Conservation (phyloP, 257 asterid species). For the Paraleonurus japonicus region DNA sequence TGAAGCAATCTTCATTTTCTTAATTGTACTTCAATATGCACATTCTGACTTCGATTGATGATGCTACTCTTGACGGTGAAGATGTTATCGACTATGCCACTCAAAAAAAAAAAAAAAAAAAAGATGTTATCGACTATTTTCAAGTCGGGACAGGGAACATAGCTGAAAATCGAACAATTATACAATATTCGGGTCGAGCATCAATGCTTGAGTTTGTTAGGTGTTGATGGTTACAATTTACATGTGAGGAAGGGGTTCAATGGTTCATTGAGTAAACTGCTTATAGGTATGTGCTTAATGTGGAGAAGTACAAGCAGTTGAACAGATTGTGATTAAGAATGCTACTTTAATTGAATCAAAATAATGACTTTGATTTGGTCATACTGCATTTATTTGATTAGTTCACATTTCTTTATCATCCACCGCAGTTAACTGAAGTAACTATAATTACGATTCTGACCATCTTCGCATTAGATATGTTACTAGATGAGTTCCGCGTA, state of each 20-base stretch:
- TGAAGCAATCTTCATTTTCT: not conserved
- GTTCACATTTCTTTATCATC: not conserved
- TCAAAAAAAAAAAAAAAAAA: too few species aligned
- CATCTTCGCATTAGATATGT: not conserved
- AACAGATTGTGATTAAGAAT: not conserved
- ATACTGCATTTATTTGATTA: not conserved
- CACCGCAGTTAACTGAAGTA: not conserved
- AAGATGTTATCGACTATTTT: not conserved
- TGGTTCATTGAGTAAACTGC: not conserved
- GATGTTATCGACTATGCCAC: not conserved
- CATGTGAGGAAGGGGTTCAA: not conserved
- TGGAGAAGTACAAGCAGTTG: not conserved
- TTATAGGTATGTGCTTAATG: not conserved
- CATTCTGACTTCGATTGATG: not conserved
- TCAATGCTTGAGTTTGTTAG: too few species aligned
- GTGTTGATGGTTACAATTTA: not conserved
- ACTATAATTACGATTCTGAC: not conserved
- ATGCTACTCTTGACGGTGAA: not conserved
- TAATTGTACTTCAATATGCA: not conserved
- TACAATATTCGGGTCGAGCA: too few species aligned
- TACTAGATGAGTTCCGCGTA: too few species aligned
- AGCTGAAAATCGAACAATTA: not conserved
- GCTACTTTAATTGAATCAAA: not conserved
- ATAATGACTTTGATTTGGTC: not conserved
- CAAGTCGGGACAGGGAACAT: not conserved